Evolutionary conservation across 805 yeast species (phyloP).

Genomic region (Candida golubevii): DNA sequence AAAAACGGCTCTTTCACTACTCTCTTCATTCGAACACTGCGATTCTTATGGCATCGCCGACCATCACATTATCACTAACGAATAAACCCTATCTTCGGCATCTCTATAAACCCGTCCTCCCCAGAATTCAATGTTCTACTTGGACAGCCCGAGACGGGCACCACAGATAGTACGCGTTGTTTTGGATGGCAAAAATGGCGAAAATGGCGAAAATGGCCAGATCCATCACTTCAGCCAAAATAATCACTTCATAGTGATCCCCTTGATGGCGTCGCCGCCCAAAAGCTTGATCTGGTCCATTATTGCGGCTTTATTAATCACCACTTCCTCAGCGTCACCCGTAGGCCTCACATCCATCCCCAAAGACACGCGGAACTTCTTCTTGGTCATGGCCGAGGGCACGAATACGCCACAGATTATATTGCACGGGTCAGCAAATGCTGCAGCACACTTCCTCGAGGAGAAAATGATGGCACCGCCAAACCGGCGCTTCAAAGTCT

Average conservation of each 20-base stretch:
- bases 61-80: too few species aligned
- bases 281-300: conserved; percentile 63
- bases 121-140: too few species aligned
- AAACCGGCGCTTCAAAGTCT: conserved; percentile 60
- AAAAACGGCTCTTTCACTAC: too few species aligned
- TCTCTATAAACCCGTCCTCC: too few species aligned
- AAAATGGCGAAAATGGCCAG: too few species aligned
- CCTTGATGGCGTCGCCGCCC: conserved; percentile 59
- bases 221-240: too few species aligned
- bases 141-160: too few species aligned
- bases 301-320: conserved; percentile 68
- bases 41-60: too few species aligned
- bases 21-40: too few species aligned
- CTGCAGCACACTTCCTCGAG: conserved; percentile 49
- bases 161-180: background rate
- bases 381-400: conserved; percentile 54
- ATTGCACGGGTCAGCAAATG: conserved; percentile 51
- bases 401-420: conserved; percentile 79
- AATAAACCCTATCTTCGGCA: too few species aligned
- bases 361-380: conserved; percentile 73
- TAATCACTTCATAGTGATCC: conserved; percentile 33
- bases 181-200: background rate
- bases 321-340: conserved; percentile 47
- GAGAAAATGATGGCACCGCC: conserved; percentile 70
- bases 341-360: conserved; percentile 72